Evolutionary conservation across 805 yeast species (phyloP), one percentile per base, ranked within the genome.

Genomic region (Metschnikowia cubensis): DNA sequence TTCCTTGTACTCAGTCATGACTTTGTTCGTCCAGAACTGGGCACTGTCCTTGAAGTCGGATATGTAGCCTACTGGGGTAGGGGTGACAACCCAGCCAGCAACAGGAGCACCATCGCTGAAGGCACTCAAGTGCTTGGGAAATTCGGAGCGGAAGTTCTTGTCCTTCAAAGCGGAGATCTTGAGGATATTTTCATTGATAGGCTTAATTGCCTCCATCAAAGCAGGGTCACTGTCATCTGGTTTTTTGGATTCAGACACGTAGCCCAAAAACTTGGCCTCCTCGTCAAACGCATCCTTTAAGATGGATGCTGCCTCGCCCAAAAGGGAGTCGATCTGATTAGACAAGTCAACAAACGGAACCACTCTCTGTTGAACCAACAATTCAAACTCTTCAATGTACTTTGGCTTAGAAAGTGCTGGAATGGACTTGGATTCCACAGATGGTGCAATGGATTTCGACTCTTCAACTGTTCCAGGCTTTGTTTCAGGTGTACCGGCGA

Each of bases 11-110:
- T 89, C 96, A 69, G 91, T 91, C 65, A 91, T 70, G 39, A 92
- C 85, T 59, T 96, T 81, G 70, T 94, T 91, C 10, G 96, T 80
- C 90, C 97, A 94, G 70, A 94, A 94, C 66, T 86, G 92, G 34
- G 96, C 87, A 18, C 95, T 82, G 63, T 94, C 99, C 64, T 85
- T 87, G 70, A 84, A 87, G 56, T 91, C 97, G 3, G 86, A 81
- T 50, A 94, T 79, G 56, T 76, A 80, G 0, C 89, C 81, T 14
- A 86, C 81, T 1, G 97, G 96, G 4, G 89, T 82, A 3, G 77
- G 81, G 5, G 81, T 79, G 17, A 88, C 82, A 54, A 92, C 79
- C 99, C 99, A 94, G 21, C 96, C 96, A 48, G 91, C 74, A 6
- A 87, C 89, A 10, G 96, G 90, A 8, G 87, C 81, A 45, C 96